phyloP scores from a whole-genome alignment of 2,329 filamentous ascomycete species.

The Neofusicoccum cordaticola region DNA sequence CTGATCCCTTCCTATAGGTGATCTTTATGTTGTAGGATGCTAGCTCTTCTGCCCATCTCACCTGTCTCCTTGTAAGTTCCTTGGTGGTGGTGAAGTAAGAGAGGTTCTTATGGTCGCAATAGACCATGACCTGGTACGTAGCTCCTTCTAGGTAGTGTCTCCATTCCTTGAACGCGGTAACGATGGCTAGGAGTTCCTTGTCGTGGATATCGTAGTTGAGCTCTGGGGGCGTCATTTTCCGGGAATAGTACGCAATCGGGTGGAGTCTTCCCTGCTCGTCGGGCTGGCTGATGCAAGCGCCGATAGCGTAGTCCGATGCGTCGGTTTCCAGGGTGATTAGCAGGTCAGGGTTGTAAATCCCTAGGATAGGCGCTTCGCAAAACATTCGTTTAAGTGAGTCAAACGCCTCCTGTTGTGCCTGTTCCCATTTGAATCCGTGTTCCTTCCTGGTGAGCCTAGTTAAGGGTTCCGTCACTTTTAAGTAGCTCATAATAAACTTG shows the following conservation, averaged over 20 bases:
- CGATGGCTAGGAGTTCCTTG: too few relatives aligned
- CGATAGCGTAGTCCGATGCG: neutral
- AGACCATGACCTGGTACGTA: too few relatives aligned
- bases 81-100: too few relatives aligned
- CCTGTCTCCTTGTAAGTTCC: too few relatives aligned
- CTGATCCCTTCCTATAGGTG: neutral
- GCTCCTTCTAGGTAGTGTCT: neutral
- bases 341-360: neutral
- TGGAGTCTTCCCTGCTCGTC: neutral
- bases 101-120: too few relatives aligned
- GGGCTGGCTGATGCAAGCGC: neutral
- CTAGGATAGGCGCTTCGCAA: neutral
- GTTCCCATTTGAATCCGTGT: neutral
- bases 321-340: neutral
- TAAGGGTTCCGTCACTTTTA: too few relatives aligned
- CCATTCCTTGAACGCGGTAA: too few relatives aligned
- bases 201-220: neutral
- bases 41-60: neutral
- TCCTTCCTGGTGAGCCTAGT: neutral
- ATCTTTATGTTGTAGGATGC: neutral
- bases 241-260: neutral
- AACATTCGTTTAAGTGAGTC: neutral
- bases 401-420: too few relatives aligned
- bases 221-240: neutral
- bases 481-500: too few relatives aligned